A percentile compares a stretch with the other conserved stretches of the same genome.
Evolutionary conservation across 2,329 filamentous ascomycete genomes (phyloP).

Genomic region (Fusarium falciforme): DNA sequence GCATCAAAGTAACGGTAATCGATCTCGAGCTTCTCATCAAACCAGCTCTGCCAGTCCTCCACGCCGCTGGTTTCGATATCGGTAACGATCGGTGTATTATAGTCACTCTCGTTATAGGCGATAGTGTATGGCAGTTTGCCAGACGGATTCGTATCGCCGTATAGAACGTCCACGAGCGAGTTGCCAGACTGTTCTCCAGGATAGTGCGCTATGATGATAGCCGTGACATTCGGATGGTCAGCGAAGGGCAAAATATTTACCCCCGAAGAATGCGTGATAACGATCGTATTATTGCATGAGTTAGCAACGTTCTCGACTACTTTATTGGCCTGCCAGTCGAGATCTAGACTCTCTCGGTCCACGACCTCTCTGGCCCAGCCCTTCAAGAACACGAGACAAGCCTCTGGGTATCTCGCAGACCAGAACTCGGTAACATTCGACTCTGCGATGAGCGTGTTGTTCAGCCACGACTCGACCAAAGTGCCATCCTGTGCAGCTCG

Average conservation of each 20-base stretch:
- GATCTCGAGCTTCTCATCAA: conserved; percentile 62
- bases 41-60: conserved; percentile 62
- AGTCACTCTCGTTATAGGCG: conserved; percentile 66
- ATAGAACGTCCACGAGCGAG: not conserved
- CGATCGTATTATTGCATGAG: not conserved
- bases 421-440: not conserved
- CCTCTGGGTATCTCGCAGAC: not conserved
- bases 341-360: not conserved
- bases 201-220: not conserved
- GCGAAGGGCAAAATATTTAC: not conserved
- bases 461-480: not conserved
- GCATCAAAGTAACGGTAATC: conserved; percentile 68
- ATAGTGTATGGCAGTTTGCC: conserved; percentile 72
- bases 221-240: not conserved
- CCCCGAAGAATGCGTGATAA: not conserved
- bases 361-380: not conserved
- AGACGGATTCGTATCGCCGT: not conserved
- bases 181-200: not conserved
- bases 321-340: not conserved
- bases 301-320: not conserved
- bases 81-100: conserved; percentile 56
- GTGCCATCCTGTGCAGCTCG: not conserved
- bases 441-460: not conserved
- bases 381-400: conserved; percentile 14
- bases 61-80: conserved; percentile 61